Base-by-base conservation (phyloP, 805 yeast species). In the Candida montana region DNA sequence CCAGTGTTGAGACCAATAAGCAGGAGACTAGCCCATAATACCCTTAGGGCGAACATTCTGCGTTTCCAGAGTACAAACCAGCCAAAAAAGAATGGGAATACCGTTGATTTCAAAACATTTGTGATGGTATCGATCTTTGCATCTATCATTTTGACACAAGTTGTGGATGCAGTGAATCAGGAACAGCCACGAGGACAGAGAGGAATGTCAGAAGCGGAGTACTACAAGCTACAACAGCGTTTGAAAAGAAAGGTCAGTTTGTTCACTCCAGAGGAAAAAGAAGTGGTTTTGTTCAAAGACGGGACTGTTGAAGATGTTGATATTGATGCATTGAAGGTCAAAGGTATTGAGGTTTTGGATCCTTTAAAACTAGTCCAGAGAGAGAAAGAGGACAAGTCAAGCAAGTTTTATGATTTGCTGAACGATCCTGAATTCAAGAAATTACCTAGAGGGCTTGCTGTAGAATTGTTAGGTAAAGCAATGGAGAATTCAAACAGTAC, bases 331-430 rank as follows among this genome's bases (percentile, higher is more conserved):
- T 13, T 45, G n/a, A 15, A 23, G 5, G 3, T 33, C 2, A 39
- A 40, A 3, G 53, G 46, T 1, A 40, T 43, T 23, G 68, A 68
- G 31, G 58, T 73, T 20, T 62, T 83, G 15, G 79, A 81, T 45
- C 77, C 87, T 7, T 57, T 56, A 26, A 62, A 64, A 4, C 64
- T 81, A 38, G 62, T 81, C 6, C 68, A 67, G 29, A 48, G 55
- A 9, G 81, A 77, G 50, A 64, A 73, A 39, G 50, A 54, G 0
- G 67, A 69, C 39, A 66, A 68, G 13, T 49, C 61, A 4, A 72
- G 75, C 17, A 68, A 63, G 44, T 83, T 71, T 54, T 69, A 77
- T 31, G 72, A 71, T 23, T 60, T 83, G 23, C 60, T 83, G 47
- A 74, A 70, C 12, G 55, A 63, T 12, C 46, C 60, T 1, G 57